These are phyloP conservation scores for Trichoderma reesei DNA, from an alignment of 495 filamentous ascomycete genomes.

Conservation along the genomic window DNA sequence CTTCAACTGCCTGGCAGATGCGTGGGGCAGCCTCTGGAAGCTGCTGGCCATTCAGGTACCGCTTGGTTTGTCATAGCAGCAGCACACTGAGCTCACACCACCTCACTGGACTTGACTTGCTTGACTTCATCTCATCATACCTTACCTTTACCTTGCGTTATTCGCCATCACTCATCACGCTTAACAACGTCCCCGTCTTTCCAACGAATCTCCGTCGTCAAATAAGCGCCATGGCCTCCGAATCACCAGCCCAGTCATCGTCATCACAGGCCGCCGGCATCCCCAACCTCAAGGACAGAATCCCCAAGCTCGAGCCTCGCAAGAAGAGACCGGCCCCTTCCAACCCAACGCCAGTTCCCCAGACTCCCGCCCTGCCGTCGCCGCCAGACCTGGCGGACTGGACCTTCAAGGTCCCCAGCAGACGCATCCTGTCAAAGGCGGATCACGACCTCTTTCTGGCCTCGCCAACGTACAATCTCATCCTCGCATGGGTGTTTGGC, in stretches of 20 bases:
- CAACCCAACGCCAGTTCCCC: conserved; percentile 56
- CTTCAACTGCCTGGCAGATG: not conserved
- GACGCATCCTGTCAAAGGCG: conserved; percentile 66
- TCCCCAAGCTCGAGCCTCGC: conserved; percentile 61
- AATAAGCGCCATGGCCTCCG: conserved; percentile 1
- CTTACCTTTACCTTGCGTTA: too few relatives aligned
- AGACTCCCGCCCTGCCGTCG: conserved; percentile 60
- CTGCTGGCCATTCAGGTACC: conserved; percentile 1
- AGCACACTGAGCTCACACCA: too few relatives aligned
- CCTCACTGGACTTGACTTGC: too few relatives aligned
- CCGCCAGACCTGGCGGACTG: conserved; percentile 47
- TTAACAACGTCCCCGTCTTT: not conserved
- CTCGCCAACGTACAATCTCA: conserved; percentile 66
- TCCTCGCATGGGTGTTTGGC: conserved; percentile 75
- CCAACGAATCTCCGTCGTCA: not conserved
- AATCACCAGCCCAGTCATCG: not conserved
- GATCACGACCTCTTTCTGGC: conserved; percentile 77
- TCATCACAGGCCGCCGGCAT: conserved; percentile 29
- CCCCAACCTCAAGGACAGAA: conserved; percentile 49
- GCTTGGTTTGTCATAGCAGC: not conserved
- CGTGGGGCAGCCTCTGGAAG: not conserved
- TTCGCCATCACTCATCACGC: not conserved
- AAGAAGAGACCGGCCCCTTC: conserved; percentile 41
- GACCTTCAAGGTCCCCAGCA: conserved; percentile 52
- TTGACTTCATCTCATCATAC: too few relatives aligned